These are phyloP conservation scores for Yarrowia deformans DNA, from an alignment of 805 yeast species.

Conservation along the genomic window DNA sequence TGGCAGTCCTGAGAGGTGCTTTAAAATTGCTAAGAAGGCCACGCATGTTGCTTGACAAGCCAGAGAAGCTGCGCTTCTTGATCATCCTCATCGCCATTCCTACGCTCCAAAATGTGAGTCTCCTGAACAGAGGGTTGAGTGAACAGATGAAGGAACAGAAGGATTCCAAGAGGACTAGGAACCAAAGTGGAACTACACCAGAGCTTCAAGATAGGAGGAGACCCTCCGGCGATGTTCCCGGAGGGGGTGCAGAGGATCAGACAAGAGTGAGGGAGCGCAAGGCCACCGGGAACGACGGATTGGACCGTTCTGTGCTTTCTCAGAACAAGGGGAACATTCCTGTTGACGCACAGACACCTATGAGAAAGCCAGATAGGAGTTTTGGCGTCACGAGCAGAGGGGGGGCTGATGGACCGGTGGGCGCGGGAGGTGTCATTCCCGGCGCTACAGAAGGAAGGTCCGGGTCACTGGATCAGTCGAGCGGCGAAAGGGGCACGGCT, in stretches of 20 bases:
- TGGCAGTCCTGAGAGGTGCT: slow-evolving; percentile 31
- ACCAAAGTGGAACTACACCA: not conserved
- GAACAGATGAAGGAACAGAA: slow-evolving; percentile 18
- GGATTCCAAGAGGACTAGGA: not conserved
- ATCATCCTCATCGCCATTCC: slow-evolving; percentile 22
- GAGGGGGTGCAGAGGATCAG: not conserved
- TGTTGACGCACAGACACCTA: not conserved
- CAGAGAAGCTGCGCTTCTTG: slow-evolving; percentile 25
- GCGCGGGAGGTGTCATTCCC: slow-evolving; percentile 1
- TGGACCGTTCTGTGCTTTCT: not conserved
- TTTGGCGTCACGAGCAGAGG: not conserved
- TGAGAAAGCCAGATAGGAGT: slow-evolving; percentile 11
- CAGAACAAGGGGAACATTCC: slow-evolving; percentile 7
- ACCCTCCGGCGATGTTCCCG: slow-evolving; percentile 25
- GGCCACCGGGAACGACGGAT: not conserved
- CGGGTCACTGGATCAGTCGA: not conserved
- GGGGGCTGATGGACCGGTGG: not conserved
- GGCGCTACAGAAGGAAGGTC: not conserved
- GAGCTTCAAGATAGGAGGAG: slow-evolving; percentile 5
- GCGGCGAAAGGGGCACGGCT: not conserved
- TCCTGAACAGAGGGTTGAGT: slow-evolving; percentile 7
- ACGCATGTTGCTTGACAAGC: not conserved
- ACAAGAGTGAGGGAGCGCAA: not conserved
- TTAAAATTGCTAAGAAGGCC: slow-evolving; percentile 15
- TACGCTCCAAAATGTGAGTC: slow-evolving; percentile 1